These are phyloP conservation scores for Blastocystis sp. DNA, from an alignment of 352 stramenopile genomes.

Conservation along the genomic window DNA sequence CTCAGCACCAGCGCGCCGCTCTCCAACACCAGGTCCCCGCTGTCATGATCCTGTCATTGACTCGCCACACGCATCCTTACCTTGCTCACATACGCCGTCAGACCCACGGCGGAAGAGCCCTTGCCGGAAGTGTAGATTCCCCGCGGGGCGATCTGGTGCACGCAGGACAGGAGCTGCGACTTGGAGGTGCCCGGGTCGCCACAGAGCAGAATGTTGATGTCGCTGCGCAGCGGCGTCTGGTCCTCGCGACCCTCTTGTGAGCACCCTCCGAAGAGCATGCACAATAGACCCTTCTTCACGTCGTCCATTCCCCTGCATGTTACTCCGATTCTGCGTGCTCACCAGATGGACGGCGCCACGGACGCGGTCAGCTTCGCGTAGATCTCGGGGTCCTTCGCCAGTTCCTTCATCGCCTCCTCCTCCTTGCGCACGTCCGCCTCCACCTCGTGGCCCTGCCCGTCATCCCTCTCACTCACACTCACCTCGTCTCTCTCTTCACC, in stretches of 20 bases:
- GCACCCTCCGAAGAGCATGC: conserved; percentile 94
- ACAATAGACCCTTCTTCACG: conserved; percentile 96
- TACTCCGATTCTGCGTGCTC: not conserved
- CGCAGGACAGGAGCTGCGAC: conserved; percentile 88
- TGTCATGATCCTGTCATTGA: conserved; percentile 86
- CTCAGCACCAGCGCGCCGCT: conserved; percentile 88
- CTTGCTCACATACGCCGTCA: conserved; percentile 88
- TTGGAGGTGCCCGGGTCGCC: conserved; percentile 96
- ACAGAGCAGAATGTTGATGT: conserved; percentile 97
- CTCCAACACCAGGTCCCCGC: conserved; percentile 92
- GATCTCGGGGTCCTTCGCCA: conserved; percentile 76
- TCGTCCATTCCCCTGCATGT: conserved; percentile 91
- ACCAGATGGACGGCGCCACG: conserved; percentile 84
- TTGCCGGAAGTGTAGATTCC: conserved; percentile 99
- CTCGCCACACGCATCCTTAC: not conserved
- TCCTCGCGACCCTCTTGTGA: conserved; percentile 72
- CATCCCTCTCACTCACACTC: conserved; percentile 8
- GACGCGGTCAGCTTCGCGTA: conserved; percentile 79
- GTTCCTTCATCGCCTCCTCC: conserved; percentile 47
- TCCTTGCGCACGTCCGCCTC: conserved; percentile 69
- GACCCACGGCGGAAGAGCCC: conserved; percentile 90
- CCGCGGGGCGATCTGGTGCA: conserved; percentile 84
- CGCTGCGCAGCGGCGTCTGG: conserved; percentile 79
- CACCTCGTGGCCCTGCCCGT: conserved; percentile 67
- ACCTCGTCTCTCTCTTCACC: conserved; percentile 30